Percentiles rank a stretch among this genome's conserved stretches.
phyloP scores from a whole-genome alignment of 2,329 filamentous ascomycete species.

The Hypoxylon sp. region DNA sequence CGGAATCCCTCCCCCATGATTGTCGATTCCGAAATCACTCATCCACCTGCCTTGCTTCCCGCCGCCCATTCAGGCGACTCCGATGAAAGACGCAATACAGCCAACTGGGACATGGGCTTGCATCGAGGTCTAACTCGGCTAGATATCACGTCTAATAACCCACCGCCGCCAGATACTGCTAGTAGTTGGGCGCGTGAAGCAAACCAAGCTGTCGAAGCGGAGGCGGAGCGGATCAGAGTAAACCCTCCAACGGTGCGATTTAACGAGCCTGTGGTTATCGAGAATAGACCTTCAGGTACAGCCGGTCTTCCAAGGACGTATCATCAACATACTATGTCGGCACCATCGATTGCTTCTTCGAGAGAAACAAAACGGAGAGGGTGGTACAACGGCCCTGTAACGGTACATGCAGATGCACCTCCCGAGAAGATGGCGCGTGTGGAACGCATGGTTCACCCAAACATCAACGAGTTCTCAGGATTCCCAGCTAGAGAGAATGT shows the following conservation, averaged over 20 bases:
- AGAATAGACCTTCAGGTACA: conserved; percentile 42
- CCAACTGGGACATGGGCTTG: conserved; percentile 75
- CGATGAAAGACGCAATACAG: conserved; percentile 67
- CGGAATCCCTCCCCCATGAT: conserved; percentile 83
- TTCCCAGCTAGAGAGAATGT: conserved; percentile 62
- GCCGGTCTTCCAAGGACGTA: conserved; percentile 51
- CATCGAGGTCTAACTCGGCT: conserved; percentile 77
- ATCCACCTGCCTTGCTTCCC: conserved; percentile 56
- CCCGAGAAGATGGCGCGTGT: conserved; percentile 63
- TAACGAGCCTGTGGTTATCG: conserved; percentile 61
- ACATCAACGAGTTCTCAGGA: conserved; percentile 66
- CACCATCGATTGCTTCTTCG: conserved; percentile 69
- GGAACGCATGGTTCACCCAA: conserved; percentile 72
- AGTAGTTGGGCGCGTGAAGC: conserved; percentile 71
- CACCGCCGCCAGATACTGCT: conserved; percentile 67
- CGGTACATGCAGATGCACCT: conserved; percentile 57
- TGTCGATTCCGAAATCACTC: conserved; percentile 69
- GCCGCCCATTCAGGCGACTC: conserved; percentile 53
- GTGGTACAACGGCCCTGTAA: conserved; percentile 76
- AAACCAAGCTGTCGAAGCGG: conserved; percentile 69
- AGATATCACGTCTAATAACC: conserved; percentile 69
- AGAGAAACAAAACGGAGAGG: conserved; percentile 76
- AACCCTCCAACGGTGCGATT: conserved; percentile 69
- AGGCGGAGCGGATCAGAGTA: conserved; percentile 65
- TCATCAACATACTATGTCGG: conserved; percentile 73